Percentiles rank a stretch among this genome's conserved stretches.
Evolutionary conservation across 495 filamentous ascomycete species (phyloP).

Genomic region (Aspergillus olivimuriae): DNA sequence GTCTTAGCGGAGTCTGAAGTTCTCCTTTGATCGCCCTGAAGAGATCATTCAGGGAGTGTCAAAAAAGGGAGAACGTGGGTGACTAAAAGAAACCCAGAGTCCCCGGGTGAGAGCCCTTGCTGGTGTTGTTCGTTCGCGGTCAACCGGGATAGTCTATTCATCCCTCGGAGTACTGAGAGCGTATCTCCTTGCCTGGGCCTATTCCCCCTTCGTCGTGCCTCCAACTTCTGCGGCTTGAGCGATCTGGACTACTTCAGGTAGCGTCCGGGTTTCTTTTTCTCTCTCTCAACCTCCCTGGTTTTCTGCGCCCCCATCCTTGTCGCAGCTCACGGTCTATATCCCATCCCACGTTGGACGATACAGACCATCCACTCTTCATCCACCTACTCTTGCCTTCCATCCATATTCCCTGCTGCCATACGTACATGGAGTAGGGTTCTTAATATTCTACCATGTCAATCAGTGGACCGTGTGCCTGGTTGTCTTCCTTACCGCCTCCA

Average conservation of each 20-base stretch:
- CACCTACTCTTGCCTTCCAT: no score
- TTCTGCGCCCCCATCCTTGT: neutral
- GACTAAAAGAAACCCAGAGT: slow-evolving; percentile 3
- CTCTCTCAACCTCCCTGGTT: neutral
- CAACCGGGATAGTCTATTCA: neutral
- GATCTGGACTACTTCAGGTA: slow-evolving; percentile 25
- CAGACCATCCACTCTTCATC: no score
- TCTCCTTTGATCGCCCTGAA: slow-evolving; percentile 13
- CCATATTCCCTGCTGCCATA: neutral
- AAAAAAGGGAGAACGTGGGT: slow-evolving; percentile 5
- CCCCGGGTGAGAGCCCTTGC: neutral
- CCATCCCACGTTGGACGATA: no score
- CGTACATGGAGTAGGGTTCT: slow-evolving; percentile 14
- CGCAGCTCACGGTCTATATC: neutral
- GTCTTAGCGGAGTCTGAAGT: slow-evolving; percentile 11
- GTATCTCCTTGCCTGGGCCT: neutral
- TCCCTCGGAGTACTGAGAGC: neutral
- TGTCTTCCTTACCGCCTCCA: slow-evolving; percentile 33
- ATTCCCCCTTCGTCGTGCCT: slow-evolving; percentile 3
- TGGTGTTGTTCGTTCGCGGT: neutral
- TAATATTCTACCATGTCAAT: slow-evolving; percentile 34
- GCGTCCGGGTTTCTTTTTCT: slow-evolving; percentile 25
- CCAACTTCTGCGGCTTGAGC: slow-evolving; percentile 4
- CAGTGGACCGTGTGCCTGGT: slow-evolving; percentile 38
- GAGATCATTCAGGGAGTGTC: slow-evolving; percentile 2